A percentile compares a stretch with the other conserved stretches of the same genome.
Conservation (phyloP, 441 rosid genomes). For the Theobroma grandiflorum region DNA sequence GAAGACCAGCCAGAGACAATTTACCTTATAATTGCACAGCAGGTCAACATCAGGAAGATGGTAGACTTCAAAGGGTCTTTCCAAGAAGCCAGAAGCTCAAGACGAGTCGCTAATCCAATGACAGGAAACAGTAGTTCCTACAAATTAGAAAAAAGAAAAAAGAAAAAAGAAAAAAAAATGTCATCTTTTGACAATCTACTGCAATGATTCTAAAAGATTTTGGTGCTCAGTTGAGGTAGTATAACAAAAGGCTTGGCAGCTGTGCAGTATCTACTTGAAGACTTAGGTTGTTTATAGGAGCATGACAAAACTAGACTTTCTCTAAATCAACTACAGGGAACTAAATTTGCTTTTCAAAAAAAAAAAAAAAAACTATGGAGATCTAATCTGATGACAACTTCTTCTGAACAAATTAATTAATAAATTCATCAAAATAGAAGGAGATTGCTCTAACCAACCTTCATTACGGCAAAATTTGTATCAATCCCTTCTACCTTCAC, state of each 20-base stretch:
- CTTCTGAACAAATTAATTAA: conserved; percentile 14
- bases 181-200: conserved; percentile 10
- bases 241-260: conserved; percentile 8
- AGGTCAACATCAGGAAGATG: conserved; percentile 55
- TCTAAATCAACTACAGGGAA: not conserved
- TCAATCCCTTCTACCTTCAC: conserved; percentile 96
- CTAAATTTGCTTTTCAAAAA: too few relatives aligned
- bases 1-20: conserved; percentile 25
- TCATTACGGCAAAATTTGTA: conserved; percentile 86
- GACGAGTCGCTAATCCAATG: conserved; percentile 48
- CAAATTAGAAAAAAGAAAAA: conserved; percentile 27
- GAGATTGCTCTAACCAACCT: conserved; percentile 52
- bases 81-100: conserved; percentile 73
- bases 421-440: conserved; percentile 18
- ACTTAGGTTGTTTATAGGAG: conserved; percentile 8
- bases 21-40: conserved; percentile 68
- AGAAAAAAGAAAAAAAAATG: not conserved
- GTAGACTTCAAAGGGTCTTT: conserved; percentile 69
- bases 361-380: not conserved
- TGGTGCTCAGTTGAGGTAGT: not conserved
- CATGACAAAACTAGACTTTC: conserved; percentile 1
- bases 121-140: conserved; percentile 82
- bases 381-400: conserved; percentile 15
- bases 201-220: conserved; percentile 4
- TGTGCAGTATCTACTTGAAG: conserved; percentile 21